These are phyloP conservation scores for Oenanthe sinensis DNA, from an alignment of 129 eudicot genomes.

Conservation along the genomic window DNA sequence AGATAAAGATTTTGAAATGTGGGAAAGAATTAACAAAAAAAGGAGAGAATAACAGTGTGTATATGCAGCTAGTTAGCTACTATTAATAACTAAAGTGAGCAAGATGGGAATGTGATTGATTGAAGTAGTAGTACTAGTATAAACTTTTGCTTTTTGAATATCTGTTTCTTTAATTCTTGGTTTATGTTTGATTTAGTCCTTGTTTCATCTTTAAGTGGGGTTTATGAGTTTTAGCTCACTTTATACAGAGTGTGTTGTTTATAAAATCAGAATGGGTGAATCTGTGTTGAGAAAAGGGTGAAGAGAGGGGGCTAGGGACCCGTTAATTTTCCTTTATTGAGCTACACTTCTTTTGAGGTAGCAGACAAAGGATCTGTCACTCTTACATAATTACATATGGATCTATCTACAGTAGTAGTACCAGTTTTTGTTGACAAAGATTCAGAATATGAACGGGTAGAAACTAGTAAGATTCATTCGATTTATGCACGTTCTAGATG, in stretches of 20 bases:
- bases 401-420: neutral
- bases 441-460: neutral
- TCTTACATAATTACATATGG: neutral
- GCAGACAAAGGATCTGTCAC: neutral
- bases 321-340: constrained; percentile 21
- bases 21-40: neutral
- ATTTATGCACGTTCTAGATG: too few relatives aligned
- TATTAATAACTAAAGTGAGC: neutral
- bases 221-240: neutral
- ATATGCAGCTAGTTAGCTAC: neutral
- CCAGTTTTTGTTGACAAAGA: constrained; percentile 2
- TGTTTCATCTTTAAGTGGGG: neutral
- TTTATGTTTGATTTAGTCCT: constrained; percentile 1
- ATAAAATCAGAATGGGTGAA: neutral
- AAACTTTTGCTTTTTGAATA: constrained; percentile 2
- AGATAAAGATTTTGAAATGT: neutral
- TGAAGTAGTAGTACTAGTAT: constrained; percentile 2
- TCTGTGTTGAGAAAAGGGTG: neutral
- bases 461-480: neutral
- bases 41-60: neutral
- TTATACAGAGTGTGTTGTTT: neutral
- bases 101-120: neutral
- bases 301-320: constrained; percentile 12
- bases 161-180: neutral
- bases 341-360: constrained; percentile 28